Evolutionary conservation across 75 land plant genomes (phyloP), one percentile per base, ranked within the genome.

Genomic region (Picea glauca): DNA sequence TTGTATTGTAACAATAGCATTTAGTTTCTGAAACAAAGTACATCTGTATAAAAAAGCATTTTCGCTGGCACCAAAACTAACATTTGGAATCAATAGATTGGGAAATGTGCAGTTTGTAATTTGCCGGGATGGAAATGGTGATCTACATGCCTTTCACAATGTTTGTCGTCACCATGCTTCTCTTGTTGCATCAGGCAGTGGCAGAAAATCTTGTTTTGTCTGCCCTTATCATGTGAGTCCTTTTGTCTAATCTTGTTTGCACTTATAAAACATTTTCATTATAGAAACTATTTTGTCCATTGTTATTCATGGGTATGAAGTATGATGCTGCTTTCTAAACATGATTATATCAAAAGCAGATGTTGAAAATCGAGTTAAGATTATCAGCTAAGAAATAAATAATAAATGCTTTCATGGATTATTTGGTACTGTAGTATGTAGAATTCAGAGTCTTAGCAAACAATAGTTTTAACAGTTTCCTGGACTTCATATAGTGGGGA

Each of bases 81-180:
- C 62, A 54, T 60, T 60, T 58, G 68, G 58, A 26, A 81, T 43
- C 63, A 50, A 80, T 92, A 94, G 94, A 67, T 80, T 95, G 86
- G 98, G 96, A 54, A 87, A 76, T 77, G 84, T 88, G 38, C 86
- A 92, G 79, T 95, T 78, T 77, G 91, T 95, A 56, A 87, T 94
- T 17, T 93, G 94, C 72, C 88, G 85, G 60, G 92, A 95, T 82
- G 84, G 83, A 40, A 74, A 65, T 61, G 96, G 97, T 12, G 78
- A 90, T 11, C 17, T 95, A 21, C 89, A 78, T 78, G 94, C 94
- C 60, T 95, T 93, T 81, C 98, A 95, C 85, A 95, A 95, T 85
- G 96, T 95, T 4, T 95, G 98, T 79, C 92, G 96, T 4, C 98
- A 95, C 73, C 98, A 95, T 85, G 98, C 98, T 77, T 91, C 96